Conservation (phyloP, 164 flowering plant species). For the Berberis vulgaris region DNA sequence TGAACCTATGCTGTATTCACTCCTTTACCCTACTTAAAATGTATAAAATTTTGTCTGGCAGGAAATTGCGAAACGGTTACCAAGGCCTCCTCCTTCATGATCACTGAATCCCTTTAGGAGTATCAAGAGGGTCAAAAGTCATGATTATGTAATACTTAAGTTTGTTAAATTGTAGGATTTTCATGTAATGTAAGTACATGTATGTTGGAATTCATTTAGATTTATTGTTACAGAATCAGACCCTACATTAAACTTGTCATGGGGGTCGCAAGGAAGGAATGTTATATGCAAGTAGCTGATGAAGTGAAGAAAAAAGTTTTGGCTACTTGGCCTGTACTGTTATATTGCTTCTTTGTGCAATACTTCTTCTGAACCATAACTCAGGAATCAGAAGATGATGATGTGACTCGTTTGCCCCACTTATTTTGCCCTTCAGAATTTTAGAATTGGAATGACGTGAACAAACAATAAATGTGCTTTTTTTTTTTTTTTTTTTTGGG, state of each 20-base stretch:
- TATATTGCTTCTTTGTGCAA: too few relatives aligned
- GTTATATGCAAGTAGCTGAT: too few relatives aligned
- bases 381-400: too few relatives aligned
- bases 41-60: slow-evolving; percentile 18
- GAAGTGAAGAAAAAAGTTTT: too few relatives aligned
- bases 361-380: too few relatives aligned
- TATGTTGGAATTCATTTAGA: slow-evolving; percentile 3
- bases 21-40: neutral
- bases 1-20: neutral
- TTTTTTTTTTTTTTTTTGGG: too few relatives aligned
- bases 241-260: neutral
- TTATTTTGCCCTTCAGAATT: too few relatives aligned
- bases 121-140: neutral
- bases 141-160: neutral
- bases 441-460: too few relatives aligned
- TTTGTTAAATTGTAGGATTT: neutral
- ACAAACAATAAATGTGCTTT: too few relatives aligned
- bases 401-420: too few relatives aligned
- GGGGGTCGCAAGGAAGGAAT: too few relatives aligned
- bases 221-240: neutral
- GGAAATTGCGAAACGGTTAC: slow-evolving; percentile 95
- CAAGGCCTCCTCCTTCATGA: slow-evolving; percentile 50
- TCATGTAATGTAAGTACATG: neutral
- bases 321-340: too few relatives aligned
- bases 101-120: neutral